phyloP scores from a whole-genome alignment of 495 filamentous ascomycete genomes.

The Penicillium silybi region DNA sequence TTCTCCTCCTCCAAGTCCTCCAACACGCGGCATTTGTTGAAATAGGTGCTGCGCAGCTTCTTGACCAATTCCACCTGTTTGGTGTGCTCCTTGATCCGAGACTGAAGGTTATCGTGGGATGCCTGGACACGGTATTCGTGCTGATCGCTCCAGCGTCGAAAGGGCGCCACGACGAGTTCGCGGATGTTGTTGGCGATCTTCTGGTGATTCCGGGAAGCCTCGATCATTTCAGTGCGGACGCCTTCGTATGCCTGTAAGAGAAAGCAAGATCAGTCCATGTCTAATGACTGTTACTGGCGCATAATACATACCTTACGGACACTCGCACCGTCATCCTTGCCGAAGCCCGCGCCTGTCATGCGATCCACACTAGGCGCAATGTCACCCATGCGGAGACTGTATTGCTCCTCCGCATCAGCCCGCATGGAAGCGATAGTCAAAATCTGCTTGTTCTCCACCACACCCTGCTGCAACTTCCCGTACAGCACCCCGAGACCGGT shows the following conservation, averaged over 20 bases:
- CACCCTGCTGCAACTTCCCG: conserved; percentile 93
- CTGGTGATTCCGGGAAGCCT: conserved; percentile 82
- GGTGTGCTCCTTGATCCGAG: conserved; percentile 84
- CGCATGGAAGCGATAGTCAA: conserved; percentile 88
- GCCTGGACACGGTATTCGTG: conserved; percentile 87
- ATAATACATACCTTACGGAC: conserved; percentile 68
- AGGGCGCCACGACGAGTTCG: conserved; percentile 90
- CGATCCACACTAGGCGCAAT: conserved; percentile 81
- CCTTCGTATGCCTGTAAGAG: conserved; percentile 81
- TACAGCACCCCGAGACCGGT: conserved; percentile 93
- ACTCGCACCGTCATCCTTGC: conserved; percentile 92
- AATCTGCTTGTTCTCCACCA: conserved; percentile 91
- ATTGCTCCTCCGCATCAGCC: conserved; percentile 91
- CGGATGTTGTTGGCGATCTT: conserved; percentile 96
- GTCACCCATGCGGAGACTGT: conserved; percentile 74
- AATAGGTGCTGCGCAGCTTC: conserved; percentile 92
- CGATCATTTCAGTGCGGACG: conserved; percentile 89
- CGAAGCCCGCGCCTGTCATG: conserved; percentile 73
- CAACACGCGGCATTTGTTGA: conserved; percentile 95
- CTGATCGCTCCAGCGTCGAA: conserved; percentile 90
- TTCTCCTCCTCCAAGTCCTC: conserved; percentile 98
- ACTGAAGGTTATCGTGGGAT: conserved; percentile 89
- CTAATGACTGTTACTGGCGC: background rate
- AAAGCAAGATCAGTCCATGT: background rate
- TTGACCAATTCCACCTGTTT: conserved; percentile 85